Evolutionary conservation across 2,329 filamentous ascomycete genomes (phyloP), one percentile per base, ranked within the genome.

Genomic region (Pseudocercospora vitis): DNA sequence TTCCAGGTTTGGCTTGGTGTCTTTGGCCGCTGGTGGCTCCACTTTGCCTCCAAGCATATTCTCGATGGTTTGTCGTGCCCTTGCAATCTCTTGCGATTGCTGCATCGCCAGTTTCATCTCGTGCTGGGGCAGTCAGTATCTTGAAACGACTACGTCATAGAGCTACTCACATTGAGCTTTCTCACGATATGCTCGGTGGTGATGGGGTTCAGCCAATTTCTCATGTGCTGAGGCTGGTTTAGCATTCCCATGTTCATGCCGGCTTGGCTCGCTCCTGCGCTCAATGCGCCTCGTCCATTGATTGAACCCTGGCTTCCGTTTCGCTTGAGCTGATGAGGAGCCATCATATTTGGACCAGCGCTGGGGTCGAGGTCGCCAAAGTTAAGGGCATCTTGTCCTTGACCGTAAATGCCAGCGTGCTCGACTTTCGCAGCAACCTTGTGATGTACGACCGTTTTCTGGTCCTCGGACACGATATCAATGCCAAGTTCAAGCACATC

Each of bases 391-490:
- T 88, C 95, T 63, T 82, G 88, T 7, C 84, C 82, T 8, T 86
- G 81, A 39, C 81, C 85, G 59, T 91, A 82, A 60, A 92, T 87
- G 5, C 94, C 94, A 32, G 94, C 91, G 74, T 96, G 90, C 71
- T 99, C 94, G 52, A 99, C 91, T 70, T 95, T 95, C 52, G 94
- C 91, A 16, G 92, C 91, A 44, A 99, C 94, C 70, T 99, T 99
- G 76, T 97, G 94, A 69, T 99, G 94, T 11, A 99, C 91, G 23
- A 99, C 91, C 0, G 91, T 96, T 75, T 96, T 97, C 71, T 97
- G 92, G 70, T 99, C 94, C 71, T 99, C 94, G 72, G 90, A 96
- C 48, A 99, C 92, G 67, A 99, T 99, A 69, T 99, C 94, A 65
- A 99, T 99, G 52, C 94, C 94, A 29, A 99, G 80, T 69, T 99